These are phyloP conservation scores for Haplosporangium sp. DNA, from an alignment of 371 early-diverging fungal genomes.

Conservation along the genomic window DNA sequence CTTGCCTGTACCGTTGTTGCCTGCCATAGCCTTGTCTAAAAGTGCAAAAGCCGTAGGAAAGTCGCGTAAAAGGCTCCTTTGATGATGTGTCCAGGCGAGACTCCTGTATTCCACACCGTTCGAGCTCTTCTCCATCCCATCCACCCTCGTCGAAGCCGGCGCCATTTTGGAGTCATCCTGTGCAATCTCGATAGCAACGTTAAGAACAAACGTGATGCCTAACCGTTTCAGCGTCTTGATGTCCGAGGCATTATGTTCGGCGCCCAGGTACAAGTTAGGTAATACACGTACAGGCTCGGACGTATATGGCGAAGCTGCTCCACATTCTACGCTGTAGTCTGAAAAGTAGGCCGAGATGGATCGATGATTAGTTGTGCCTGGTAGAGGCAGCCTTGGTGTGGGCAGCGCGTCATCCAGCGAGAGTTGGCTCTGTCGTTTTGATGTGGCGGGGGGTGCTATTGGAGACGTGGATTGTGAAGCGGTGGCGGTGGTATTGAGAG, in stretches of 20 bases:
- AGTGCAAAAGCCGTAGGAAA: slow-evolving; percentile 76
- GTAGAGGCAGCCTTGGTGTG: slow-evolving; percentile 24
- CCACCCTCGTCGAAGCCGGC: background rate
- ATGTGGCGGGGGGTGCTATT: background rate
- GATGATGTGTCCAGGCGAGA: slow-evolving; percentile 83
- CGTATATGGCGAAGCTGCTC: slow-evolving; percentile 49
- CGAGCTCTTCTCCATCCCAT: slow-evolving; percentile 5
- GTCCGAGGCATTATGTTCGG: slow-evolving; percentile 66
- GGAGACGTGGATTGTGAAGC: background rate
- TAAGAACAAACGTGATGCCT: slow-evolving; percentile 70
- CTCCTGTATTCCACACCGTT: slow-evolving; percentile 61
- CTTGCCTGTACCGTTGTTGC: slow-evolving; percentile 57
- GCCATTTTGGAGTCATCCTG: slow-evolving; percentile 4
- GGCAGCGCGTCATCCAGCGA: slow-evolving; percentile 44
- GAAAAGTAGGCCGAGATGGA: slow-evolving; percentile 54
- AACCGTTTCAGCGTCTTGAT: slow-evolving; percentile 54
- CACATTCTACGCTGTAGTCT: slow-evolving; percentile 44
- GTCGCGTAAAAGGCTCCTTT: slow-evolving; percentile 70
- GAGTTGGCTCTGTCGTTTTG: slow-evolving; percentile 40
- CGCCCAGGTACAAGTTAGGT: slow-evolving; percentile 77
- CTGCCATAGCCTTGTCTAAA: slow-evolving; percentile 73
- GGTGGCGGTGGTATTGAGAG: slow-evolving; percentile 13
- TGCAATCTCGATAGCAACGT: slow-evolving; percentile 79
- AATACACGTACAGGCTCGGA: slow-evolving; percentile 72
- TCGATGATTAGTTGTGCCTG: slow-evolving; percentile 26